Conservation (phyloP, 352 stramenopile genomes). For the Pythium apleroticum region DNA sequence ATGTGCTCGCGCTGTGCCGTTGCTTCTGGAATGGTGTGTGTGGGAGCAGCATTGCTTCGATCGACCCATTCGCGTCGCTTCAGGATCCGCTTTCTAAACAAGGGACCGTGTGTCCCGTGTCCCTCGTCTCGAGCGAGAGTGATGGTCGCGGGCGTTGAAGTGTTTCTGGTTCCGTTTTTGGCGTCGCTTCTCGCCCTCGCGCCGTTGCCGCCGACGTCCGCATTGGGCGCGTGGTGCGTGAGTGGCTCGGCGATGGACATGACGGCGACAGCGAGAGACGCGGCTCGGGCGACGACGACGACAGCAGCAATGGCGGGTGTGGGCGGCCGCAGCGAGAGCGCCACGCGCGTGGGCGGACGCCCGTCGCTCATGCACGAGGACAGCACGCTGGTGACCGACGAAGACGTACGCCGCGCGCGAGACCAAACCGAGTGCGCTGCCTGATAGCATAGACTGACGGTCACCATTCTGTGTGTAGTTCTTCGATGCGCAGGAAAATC, state of each 20-base stretch:
- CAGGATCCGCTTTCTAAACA: not conserved
- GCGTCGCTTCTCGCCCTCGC: not conserved
- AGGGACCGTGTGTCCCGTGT: not conserved
- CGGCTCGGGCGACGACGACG: not conserved
- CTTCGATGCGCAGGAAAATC: slow-evolving; percentile 62
- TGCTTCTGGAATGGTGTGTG: no score
- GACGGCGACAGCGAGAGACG: slow-evolving; percentile 1
- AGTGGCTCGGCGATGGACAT: not conserved
- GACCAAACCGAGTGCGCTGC: no score
- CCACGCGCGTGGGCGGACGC: not conserved
- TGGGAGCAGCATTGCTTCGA: not conserved
- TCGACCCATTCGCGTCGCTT: not conserved
- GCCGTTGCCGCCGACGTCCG: not conserved
- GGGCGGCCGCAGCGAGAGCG: not conserved
- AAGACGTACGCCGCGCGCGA: slow-evolving; percentile 42
- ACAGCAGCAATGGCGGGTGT: not conserved
- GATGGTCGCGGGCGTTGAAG: slow-evolving; percentile 20
- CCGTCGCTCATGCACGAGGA: slow-evolving; percentile 42
- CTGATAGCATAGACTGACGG: no score
- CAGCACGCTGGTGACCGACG: slow-evolving; percentile 48
- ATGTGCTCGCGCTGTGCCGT: no score
- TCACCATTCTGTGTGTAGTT: no score
- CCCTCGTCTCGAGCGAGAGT: slow-evolving; percentile 7
- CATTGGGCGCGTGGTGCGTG: not conserved
- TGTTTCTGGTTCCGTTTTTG: slow-evolving; percentile 20